Base-by-base conservation (phyloP, 768 basidiomycete genomes). In the Melanogaster broomeanus region DNA sequence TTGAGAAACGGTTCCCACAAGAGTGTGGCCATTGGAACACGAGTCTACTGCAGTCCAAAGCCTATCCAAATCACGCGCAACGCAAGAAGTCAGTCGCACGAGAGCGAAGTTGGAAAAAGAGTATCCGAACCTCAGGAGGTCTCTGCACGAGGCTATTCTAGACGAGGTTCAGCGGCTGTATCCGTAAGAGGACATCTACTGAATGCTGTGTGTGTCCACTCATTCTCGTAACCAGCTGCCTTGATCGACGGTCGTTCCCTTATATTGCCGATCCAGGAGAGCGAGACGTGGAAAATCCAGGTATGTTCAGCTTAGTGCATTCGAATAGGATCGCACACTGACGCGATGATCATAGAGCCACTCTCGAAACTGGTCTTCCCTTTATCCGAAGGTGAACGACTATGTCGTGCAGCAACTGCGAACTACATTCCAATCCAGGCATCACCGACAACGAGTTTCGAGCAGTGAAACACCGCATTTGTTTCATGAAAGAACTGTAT, bases 101-200 rank as follows among this genome's bases (percentile, higher is more conserved):
- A 40, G 28, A 0, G 43, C 4, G 0, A 61, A n/a, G 13, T 45
- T 59, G 43, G 11, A 24, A 42, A 35, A 19, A 19, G 57, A 62
- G 13, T 6, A 44, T 6, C 51, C 44, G 0, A 6, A 47, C 1
- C 39, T 66, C 2, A 30, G 51, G 45, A 56, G 58, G 34, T 54
- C 64, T 15, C 2, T 70, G 42, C 61, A 60, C 7, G 65, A 67
- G 19, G 61, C 56, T 3, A 49, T 65, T 38, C 13, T 74, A 9
- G 61, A 67, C 8, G 46, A 57, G 11, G 49, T 62, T 9, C 15
- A 54, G n/a, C 25, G 15, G 13, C 9, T 53, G 4, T 74, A 64
- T 55, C 65, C 64, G 64, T 65, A 46, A 51, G 64, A 48, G 0
- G 7, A 10, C 0, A n/a, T 28, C 2, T 15, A 4, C 42, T 21